Conservation (phyloP, 1,139 yeast species). For the Lodderomyces metapsilosis region DNA sequence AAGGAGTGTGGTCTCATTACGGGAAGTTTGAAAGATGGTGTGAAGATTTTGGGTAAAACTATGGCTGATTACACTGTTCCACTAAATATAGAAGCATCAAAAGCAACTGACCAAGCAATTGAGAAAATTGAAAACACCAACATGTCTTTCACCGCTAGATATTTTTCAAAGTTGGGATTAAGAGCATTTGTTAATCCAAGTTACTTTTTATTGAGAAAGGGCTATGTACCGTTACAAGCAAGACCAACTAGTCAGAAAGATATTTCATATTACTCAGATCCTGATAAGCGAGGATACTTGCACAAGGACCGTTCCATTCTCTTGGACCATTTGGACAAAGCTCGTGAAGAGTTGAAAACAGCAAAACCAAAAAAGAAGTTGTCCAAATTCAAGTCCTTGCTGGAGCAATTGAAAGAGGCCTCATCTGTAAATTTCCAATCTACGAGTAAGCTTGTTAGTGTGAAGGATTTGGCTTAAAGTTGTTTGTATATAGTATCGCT, state of each 20-base stretch:
- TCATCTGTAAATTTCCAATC: constrained; percentile 14
- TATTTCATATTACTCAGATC: constrained; percentile 72
- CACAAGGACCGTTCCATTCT: constrained; percentile 38
- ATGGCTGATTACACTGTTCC: constrained; percentile 47
- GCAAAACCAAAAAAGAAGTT: constrained; percentile 29
- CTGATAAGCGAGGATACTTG: constrained; percentile 75
- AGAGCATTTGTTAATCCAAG: constrained; percentile 78
- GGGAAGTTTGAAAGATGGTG: constrained; percentile 75
- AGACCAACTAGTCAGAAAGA: constrained; percentile 84
- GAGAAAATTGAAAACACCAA: constrained; percentile 76
- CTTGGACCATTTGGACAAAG: constrained; percentile 36
- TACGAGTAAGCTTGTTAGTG: constrained; percentile 10
- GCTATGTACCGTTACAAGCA: constrained; percentile 80
- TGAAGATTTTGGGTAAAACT: constrained; percentile 46
- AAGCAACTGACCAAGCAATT: constrained; percentile 76
- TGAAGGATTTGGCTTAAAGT: constrained; percentile 8
- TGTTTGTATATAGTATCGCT: constrained; percentile 7
- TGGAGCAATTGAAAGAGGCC: constrained; percentile 13
- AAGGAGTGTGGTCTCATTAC: constrained; percentile 69
- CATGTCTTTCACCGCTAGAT: constrained; percentile 61
- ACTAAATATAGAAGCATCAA: constrained; percentile 74
- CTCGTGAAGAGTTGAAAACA: constrained; percentile 23
- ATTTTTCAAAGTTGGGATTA: constrained; percentile 64
- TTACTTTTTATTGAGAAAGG: constrained; percentile 63
- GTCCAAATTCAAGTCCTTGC: constrained; percentile 18